Percentiles rank a stretch among this genome's conserved stretches.
phyloP scores from a whole-genome alignment of 306 rosid genomes.

The Cajanus cajan region DNA sequence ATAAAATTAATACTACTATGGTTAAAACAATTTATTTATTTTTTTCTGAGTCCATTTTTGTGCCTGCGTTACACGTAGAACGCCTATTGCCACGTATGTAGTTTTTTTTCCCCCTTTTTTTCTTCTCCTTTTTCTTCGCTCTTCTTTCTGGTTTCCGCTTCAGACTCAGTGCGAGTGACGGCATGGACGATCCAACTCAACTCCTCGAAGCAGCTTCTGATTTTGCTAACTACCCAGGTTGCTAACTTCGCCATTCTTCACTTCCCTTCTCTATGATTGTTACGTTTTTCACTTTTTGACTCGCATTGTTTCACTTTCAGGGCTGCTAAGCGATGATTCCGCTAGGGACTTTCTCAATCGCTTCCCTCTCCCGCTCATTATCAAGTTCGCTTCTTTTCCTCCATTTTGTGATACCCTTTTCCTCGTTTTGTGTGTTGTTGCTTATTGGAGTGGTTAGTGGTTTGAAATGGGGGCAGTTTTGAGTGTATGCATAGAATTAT shows the following conservation, averaged over 20 bases:
- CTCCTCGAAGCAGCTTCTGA: conserved; percentile 73
- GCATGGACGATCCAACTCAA: conserved; percentile 59
- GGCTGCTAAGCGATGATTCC: conserved; percentile 65
- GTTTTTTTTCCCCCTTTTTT: neutral
- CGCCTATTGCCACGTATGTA: conserved; percentile 28
- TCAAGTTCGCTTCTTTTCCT: conserved; percentile 45
- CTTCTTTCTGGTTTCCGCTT: neutral
- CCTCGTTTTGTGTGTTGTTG: neutral
- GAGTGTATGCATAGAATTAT: neutral
- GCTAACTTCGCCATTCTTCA: neutral
- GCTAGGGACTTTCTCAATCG: conserved; percentile 63
- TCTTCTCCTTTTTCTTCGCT: neutral
- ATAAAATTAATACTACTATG: too few relatives aligned
- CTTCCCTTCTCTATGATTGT: neutral
- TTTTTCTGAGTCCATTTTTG: too few relatives aligned
- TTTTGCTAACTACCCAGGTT: conserved; percentile 67
- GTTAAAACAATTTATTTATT: too few relatives aligned
- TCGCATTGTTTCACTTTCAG: conserved; percentile 44
- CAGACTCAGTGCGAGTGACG: neutral
- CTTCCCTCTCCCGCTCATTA: conserved; percentile 71
- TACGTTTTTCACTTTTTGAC: neutral
- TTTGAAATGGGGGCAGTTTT: neutral
- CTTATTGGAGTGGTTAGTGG: neutral
- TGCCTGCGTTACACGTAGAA: conserved; percentile 29
- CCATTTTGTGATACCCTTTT: neutral